A percentile compares a stretch with the other conserved stretches of the same genome.
Conservation (phyloP, 2,329 filamentous ascomycete genomes). For the Albophoma yamanashiensis region DNA sequence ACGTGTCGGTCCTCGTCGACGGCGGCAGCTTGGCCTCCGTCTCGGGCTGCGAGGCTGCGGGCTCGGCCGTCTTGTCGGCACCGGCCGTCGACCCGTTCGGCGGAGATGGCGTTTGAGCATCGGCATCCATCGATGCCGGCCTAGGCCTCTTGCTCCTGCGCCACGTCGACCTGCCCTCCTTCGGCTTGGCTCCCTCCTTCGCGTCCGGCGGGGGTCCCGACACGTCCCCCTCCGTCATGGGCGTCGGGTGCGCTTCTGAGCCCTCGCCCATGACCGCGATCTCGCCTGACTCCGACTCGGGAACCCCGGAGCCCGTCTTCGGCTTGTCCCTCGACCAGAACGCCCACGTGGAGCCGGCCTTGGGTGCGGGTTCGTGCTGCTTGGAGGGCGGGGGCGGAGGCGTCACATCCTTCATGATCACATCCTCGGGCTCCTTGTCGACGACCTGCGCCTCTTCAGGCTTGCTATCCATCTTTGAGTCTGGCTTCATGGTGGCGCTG, state of each 20-base stretch:
- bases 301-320: constrained; percentile 19
- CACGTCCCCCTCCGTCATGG: constrained; percentile 32
- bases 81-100: constrained; percentile 2
- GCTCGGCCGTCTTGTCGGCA: constrained; percentile 1
- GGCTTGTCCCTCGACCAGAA: constrained; percentile 62
- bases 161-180: constrained; percentile 24
- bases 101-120: constrained; percentile 22
- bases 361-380: constrained; percentile 25
- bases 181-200: constrained; percentile 15
- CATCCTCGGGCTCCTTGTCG: constrained; percentile 18
- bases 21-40: constrained; percentile 9
- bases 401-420: constrained; percentile 32
- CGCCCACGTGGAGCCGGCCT: constrained; percentile 61
- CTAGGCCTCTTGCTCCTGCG: constrained; percentile 33
- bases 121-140: constrained; percentile 37
- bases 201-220: constrained; percentile 20
- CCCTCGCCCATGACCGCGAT: constrained; percentile 47
- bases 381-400: constrained; percentile 17
- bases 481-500: constrained; percentile 4
- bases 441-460: background rate
- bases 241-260: constrained; percentile 43
- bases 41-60: background rate
- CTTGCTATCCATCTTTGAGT: background rate
- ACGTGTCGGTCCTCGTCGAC: constrained; percentile 8
- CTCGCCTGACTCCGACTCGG: constrained; percentile 32